Evolutionary conservation across 2,329 filamentous ascomycete genomes (phyloP).

Genomic region (Colletotrichum chlorophyti): DNA sequence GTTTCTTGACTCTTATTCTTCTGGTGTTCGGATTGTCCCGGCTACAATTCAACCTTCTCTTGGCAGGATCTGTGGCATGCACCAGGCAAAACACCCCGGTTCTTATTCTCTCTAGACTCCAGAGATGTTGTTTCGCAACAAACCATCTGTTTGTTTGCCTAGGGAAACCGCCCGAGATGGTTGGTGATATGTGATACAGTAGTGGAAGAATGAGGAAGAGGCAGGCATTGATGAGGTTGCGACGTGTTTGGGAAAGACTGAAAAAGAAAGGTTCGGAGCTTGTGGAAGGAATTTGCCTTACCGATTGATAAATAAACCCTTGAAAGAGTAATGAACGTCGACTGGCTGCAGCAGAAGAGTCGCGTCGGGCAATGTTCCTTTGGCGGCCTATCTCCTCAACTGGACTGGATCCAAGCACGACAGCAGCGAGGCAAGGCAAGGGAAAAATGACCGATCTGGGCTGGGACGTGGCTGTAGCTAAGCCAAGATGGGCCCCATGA

Average conservation of each 20-base stretch:
- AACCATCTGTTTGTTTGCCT: constrained; percentile 7
- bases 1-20: neutral
- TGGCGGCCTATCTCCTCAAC: constrained; percentile 25
- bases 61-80: no score
- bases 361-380: constrained; percentile 18
- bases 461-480: constrained; percentile 16
- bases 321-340: neutral
- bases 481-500: constrained; percentile 24
- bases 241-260: no score
- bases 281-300: constrained; percentile 18
- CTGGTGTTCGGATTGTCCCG: neutral
- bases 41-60: constrained; percentile 8
- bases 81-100: no score
- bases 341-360: constrained; percentile 16
- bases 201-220: neutral
- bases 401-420: constrained; percentile 21
- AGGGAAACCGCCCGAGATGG: neutral
- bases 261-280: constrained; percentile 3
- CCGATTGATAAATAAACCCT: constrained; percentile 16
- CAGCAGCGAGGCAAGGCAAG: constrained; percentile 25
- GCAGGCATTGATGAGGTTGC: no score
- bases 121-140: neutral
- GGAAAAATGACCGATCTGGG: no score
- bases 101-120: neutral
- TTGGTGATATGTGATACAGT: constrained; percentile 21